Evolutionary conservation across 1,139 yeast species (phyloP), one percentile per base, ranked within the genome.

Genomic region (Pichia norvegensis): DNA sequence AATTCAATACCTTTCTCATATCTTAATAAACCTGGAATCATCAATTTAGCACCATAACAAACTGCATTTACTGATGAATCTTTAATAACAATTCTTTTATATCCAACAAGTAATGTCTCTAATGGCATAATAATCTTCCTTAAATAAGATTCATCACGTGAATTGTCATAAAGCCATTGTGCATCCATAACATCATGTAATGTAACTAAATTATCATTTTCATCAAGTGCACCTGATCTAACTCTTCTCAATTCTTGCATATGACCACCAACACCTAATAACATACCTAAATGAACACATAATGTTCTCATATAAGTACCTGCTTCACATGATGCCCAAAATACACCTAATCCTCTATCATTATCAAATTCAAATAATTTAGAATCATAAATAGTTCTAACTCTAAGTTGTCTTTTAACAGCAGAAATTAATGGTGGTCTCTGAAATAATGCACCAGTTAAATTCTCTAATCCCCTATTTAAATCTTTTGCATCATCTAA

Each of bases 191-290:
- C 94, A 69, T 92, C 98, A 70, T 92, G 98, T 63, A 92, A 76
- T 54, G 98, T 90, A 51, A 92, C 97, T 74, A 92, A 73, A 67
- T 84, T 84, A 64, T 92, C 97, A 61, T 74, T 76, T 72, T 92
- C 98, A 62, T 82, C 76, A 65, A 92, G 67, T 51, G 97, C 97
- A 65, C 98, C 98, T 38, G 96, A 86, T 72, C 98, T 84, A 54
- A 92, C 98, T 76, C 98, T 90, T 73, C 98, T 88, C 62, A 92
- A 82, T 72, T 92, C 98, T 77, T 92, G 98, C 98, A 92, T 92
- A 72, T 92, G 98, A 59, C 97, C 98, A 67, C 98, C 98, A 59
- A 88, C 97, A 60, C 97, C 97, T 58, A 92, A 76, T 52, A 92
- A 76, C 95, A 92, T 90, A 73, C 98, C 98, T 63, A 92, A 74